Evolutionary conservation across 805 yeast genomes (phyloP), one percentile per base, ranked within the genome.

Genomic region (Ogataea degrootiae): DNA sequence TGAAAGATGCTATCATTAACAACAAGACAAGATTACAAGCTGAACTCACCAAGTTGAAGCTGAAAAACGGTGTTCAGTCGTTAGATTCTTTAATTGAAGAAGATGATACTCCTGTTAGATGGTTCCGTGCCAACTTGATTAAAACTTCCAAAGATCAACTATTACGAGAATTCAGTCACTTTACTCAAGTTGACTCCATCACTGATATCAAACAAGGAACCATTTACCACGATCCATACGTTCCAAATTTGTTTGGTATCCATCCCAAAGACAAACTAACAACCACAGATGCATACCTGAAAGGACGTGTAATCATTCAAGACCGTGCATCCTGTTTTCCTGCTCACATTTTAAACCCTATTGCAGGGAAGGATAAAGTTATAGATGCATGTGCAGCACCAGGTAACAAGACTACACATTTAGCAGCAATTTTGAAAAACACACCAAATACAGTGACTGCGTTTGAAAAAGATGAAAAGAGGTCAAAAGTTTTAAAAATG

Each of bases 351-450:
- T 67, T 94, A 42, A 73, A 79, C 51, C 87, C 92, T 0, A 46
- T 62, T 0, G 72, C 78, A 4, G 85, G 83, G 40, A 49, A 42
- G 11, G 83, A 77, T 49, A 66, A 73, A 22, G 80, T 90, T 11
- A 86, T 94, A 40, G 99, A 94, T 68, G 85, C 97, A 1, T 91
- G 97, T 69, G 91, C 98, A 2, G 99, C 99, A 0, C 99, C 99
- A 5, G 99, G 99, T 5, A 94, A 94, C 66, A 95, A 94, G 64
- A 94, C 99, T 0, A 88, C 97, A 0, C 98, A 92, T 67, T 69
- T 85, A 21, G 96, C 97, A 0, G 80, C 94, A 0, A 71, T 78
- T 43, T 66, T 88, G 21, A 55, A 60, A 4, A 67, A 68, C 36
- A 55, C 67, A 2, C 69, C 71, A 0, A 44, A 53, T 15, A 76